Conservation (phyloP, 2,329 filamentous ascomycete genomes). For the Emmonsiellopsis sp. region DNA sequence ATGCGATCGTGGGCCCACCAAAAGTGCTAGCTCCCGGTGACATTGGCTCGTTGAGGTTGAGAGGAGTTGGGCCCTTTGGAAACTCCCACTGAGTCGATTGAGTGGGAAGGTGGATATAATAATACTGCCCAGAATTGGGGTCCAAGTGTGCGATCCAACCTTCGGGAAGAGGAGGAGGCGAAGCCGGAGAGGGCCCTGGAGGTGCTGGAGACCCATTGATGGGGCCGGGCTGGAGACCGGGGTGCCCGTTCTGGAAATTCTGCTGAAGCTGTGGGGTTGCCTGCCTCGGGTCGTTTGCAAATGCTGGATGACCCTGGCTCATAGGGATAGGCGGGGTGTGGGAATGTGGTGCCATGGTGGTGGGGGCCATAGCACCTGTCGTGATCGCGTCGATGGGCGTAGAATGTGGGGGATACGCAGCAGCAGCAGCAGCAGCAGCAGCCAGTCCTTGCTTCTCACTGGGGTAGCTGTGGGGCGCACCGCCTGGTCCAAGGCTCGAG, state of each 20-base stretch:
- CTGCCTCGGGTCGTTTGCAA: conserved; percentile 68
- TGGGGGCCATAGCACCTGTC: conserved; percentile 12
- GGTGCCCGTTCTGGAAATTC: conserved; percentile 26
- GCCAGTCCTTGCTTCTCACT: conserved; percentile 58
- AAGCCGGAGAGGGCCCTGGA: conserved; percentile 55
- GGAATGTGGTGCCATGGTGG: conserved; percentile 15
- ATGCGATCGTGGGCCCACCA: conserved; percentile 29
- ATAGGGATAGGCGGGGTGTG: conserved; percentile 23
- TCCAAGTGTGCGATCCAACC: conserved; percentile 98
- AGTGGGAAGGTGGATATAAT: conserved; percentile 92
- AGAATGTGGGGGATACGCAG: conserved; percentile 8
- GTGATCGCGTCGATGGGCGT: conserved; percentile 14
- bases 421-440: conserved; percentile 8
- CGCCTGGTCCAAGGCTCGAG: conserved; percentile 66
- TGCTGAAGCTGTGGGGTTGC: conserved; percentile 39
- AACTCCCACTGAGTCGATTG: conserved; percentile 99
- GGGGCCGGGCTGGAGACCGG: conserved; percentile 19
- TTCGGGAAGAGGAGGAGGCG: conserved; percentile 87
- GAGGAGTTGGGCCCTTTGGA: conserved; percentile 84
- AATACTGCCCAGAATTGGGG: conserved; percentile 92
- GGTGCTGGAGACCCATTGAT: conserved; percentile 28
- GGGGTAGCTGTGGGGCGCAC: conserved; percentile 52
- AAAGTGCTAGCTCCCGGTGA: conserved; percentile 74
- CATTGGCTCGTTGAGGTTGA: conserved; percentile 75
- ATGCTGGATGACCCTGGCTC: conserved; percentile 66